Evolutionary conservation across 805 yeast genomes (phyloP), one percentile per base, ranked within the genome.

Genomic region (Zygotorulaspora sp.): DNA sequence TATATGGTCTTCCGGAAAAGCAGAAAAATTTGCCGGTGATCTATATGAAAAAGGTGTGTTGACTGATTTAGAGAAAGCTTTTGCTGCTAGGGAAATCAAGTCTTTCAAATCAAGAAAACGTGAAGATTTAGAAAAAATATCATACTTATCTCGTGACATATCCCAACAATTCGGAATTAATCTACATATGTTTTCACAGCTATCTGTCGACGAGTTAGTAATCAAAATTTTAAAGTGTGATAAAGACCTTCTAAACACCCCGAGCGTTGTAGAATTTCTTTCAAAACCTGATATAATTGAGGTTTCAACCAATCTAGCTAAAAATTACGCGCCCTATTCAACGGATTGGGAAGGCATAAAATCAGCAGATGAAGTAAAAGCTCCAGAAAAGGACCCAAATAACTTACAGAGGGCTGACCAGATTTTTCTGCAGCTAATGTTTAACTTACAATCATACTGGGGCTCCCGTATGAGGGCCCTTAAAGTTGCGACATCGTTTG

Each of bases 161-260:
- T 85, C 95, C 1, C 98, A 92, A 57, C 97, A 87, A 52, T 88
- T 92, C 66, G 96, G 95, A 26, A 92, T 92, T 55, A 89, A 90
- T 56, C 68, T 92, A 36, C 97, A 92, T 57, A 72, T 78, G 66
- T 86, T 78, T 62, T 71, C 86, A 4, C 66, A 67, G 28, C 47
- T 76, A 15, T 49, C 80, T 1, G 95, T 81, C 25, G 77, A 73
- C 4, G 83, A 76, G 29, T 70, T 90, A 19, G 80, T 90, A 6
- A 36, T 50, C n/a, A 82, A 80, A 56, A 75, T 92, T 6, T 65
- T 92, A 43, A 74, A 70, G 31, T 92, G 98, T 65, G 83, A 85
- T 37, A 67, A 67, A 15, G 89, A 82, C 7, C 74, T 90, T 6
- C 44, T 90, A 38, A 72, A 73, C 13, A 85, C 80, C 41, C 63